phyloP scores from a whole-genome alignment of 2,329 filamentous ascomycete species.

The Didymellaceae sp. region DNA sequence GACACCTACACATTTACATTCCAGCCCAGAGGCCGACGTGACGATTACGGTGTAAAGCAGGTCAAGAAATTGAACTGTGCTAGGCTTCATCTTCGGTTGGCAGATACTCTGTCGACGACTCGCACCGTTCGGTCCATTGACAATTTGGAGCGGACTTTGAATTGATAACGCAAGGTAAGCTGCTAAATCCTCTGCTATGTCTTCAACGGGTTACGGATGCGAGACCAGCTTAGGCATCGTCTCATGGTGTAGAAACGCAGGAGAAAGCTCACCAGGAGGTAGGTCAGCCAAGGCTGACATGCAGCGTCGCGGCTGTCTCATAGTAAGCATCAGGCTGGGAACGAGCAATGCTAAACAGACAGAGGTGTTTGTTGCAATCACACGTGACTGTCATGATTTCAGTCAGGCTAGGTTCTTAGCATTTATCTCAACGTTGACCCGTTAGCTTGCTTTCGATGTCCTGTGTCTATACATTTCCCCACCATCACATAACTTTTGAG shows the following conservation, averaged over 20 bases:
- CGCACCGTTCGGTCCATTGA: not conserved
- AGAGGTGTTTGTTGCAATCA: not conserved
- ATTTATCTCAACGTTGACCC: no score
- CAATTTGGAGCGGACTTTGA: not conserved
- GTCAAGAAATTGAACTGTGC: not conserved
- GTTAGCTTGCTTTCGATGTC: no score
- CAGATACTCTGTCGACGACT: not conserved
- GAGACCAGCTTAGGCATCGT: not conserved
- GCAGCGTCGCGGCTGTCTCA: slow-evolving; percentile 3
- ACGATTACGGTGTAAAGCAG: not conserved
- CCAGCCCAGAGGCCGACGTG: not conserved
- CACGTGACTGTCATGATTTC: no score
- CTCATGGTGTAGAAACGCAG: not conserved
- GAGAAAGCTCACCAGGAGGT: not conserved
- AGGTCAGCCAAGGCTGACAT: slow-evolving; percentile 8
- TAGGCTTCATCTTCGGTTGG: not conserved
- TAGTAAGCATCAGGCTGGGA: slow-evolving; percentile 11
- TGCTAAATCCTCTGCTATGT: not conserved
- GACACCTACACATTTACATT: slow-evolving; percentile 32
- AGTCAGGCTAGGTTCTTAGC: no score
- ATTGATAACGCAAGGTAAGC: not conserved
- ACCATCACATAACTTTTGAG: no score
- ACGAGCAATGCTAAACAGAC: slow-evolving; percentile 18
- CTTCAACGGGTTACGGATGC: not conserved
- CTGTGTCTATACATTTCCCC: no score